Percentiles rank a stretch among this genome's conserved stretches.
Conservation (phyloP, 2,329 filamentous ascomycete genomes). For the Monosporascus sp. region DNA sequence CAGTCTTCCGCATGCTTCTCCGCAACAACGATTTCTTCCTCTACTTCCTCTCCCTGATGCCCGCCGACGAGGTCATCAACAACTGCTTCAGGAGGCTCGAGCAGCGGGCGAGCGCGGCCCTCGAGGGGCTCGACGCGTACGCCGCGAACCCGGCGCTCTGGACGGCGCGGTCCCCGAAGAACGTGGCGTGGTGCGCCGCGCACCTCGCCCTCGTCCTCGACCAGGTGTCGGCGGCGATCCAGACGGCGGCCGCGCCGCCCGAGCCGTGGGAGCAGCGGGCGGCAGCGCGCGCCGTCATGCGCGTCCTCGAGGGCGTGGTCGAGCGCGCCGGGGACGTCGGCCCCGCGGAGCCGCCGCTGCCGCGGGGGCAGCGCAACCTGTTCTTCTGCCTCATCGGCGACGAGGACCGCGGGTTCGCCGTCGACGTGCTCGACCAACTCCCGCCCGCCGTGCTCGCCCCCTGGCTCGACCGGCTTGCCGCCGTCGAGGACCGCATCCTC, state of each 20-base stretch:
- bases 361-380: slow-evolving; percentile 36
- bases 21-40: slow-evolving; percentile 50
- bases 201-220: slow-evolving; percentile 39
- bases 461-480: slow-evolving; percentile 24
- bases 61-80: slow-evolving; percentile 37
- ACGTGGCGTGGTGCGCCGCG: slow-evolving; percentile 44
- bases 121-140: slow-evolving; percentile 36
- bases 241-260: slow-evolving; percentile 32
- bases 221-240: slow-evolving; percentile 38
- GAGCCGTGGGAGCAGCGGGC: slow-evolving; percentile 33
- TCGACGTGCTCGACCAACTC: slow-evolving; percentile 33
- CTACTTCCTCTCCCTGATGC: slow-evolving; percentile 42
- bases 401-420: slow-evolving; percentile 36
- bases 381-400: slow-evolving; percentile 44
- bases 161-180: slow-evolving; percentile 21
- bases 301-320: slow-evolving; percentile 41
- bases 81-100: slow-evolving; percentile 44
- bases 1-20: slow-evolving; percentile 48
- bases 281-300: slow-evolving; percentile 42
- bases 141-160: slow-evolving; percentile 3
- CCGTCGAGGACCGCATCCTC: slow-evolving; percentile 24
- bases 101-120: slow-evolving; percentile 41
- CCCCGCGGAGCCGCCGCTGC: slow-evolving; percentile 10
- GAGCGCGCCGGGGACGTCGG: slow-evolving; percentile 34
- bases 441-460: slow-evolving; percentile 12